These are phyloP conservation scores for Fusarium tjaetaba DNA, from an alignment of 2,329 filamentous ascomycete species.

Conservation along the genomic window DNA sequence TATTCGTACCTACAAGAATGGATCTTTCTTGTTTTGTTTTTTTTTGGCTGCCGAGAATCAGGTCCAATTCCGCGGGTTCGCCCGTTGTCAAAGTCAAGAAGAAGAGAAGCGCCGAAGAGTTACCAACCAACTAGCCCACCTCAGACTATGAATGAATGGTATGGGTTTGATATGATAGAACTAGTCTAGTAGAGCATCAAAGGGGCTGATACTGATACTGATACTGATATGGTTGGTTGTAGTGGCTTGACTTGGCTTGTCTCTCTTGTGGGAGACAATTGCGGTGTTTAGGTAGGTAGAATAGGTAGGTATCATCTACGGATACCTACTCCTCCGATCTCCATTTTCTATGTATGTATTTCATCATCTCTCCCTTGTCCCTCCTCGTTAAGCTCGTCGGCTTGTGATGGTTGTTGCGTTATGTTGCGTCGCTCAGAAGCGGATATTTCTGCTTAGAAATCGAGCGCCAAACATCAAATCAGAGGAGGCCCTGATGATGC, in stretches of 20 bases:
- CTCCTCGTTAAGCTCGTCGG: not conserved
- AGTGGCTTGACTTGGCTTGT: slow-evolving; percentile 5
- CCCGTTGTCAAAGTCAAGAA: slow-evolving; percentile 9
- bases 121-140: not conserved
- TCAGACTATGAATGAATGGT: not conserved
- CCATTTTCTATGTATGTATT: not conserved
- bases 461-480: slow-evolving; percentile 31
- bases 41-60: slow-evolving; percentile 13
- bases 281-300: not conserved
- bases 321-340: not conserved
- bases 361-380: not conserved
- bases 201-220: not conserved
- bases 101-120: slow-evolving; percentile 25
- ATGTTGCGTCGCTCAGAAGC: slow-evolving; percentile 16
- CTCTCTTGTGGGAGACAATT: slow-evolving; percentile 7
- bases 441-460: slow-evolving; percentile 43
- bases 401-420: slow-evolving; percentile 22
- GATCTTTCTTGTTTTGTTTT: not conserved
- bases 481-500: slow-evolving; percentile 38
- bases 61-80: slow-evolving; percentile 21
- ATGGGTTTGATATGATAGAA: not conserved
- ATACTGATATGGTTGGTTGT: not conserved
- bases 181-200: not conserved
- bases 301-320: not conserved
- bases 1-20: not conserved